Evolutionary conservation across 306 rosid species (phyloP), one percentile per base, ranked within the genome.

Genomic region (Malus asiatica): DNA sequence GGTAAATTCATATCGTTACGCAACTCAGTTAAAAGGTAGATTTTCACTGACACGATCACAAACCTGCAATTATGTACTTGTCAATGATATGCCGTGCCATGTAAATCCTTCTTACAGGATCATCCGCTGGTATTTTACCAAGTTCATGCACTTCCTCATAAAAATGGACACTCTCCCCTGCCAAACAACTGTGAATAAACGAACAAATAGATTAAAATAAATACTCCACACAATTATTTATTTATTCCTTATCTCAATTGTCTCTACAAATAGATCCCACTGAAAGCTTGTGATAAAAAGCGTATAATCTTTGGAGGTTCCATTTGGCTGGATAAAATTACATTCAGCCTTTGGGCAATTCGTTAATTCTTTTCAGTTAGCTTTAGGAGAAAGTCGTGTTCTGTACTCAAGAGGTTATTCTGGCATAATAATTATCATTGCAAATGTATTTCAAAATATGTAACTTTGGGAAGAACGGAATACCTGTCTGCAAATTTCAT

Each of bases 141-240:
- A 88, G 96, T 84, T 92, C 98, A 29, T 90, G 88, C 48, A 94
- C 96, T 82, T 94, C 98, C 72, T 94, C 91, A 45, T 84, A 89
- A 82, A 94, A 92, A 87, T 92, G 96, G 76, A 89, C 93, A 72
- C 89, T 92, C 91, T 94, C 98, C 86, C 98, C 98, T 79, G 98
- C 98, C 91, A 94, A 89, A 88, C 96, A 95, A 82, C 99, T 95
- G 96, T 75, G 81, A 78, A 73, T 84, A 77, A 76, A 80, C 48
- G 68, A 73, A 76, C 71, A 63, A 23, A 33, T 67, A 66, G 42
- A 57, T 40, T 20, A 59, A 63, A 66, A 78, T 67, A 71, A 74
- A 58, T 35, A 73, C 70, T 13, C 66, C 60, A 42, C 42, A 20
- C 53, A 69, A 69, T 70, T 33, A 72, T 15, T 44, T 38, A 14